Base-by-base conservation (phyloP, 176 grass and related monocot genomes). In the Poa annua region DNA sequence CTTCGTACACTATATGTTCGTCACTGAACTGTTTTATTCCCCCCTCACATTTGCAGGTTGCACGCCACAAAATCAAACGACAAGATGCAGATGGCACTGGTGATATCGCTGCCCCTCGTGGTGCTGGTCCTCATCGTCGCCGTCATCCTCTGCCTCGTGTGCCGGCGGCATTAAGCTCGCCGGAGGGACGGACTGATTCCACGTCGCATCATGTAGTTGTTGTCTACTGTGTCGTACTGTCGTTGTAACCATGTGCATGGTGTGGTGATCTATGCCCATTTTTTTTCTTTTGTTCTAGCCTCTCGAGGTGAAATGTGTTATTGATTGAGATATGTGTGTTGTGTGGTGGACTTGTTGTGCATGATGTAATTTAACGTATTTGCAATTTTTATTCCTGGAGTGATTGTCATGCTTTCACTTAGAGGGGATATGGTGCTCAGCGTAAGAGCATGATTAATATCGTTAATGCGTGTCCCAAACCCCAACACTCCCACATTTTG, bases 41-140 rank as follows among this genome's bases (percentile, higher is more conserved):
- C 35, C 1, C 35, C 5, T 49, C 35, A 36, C 5, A 36, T 36
- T 6, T 36, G 35, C 35, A 36, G 35, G 35, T 36, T 36, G 35
- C 35, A 29, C 29, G 29, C 6, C 66, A 2, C 2, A 42, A 39
- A 11, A 69, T 1, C 36, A 69, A 4, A 19, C 38, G 11, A 39
- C 66, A 71, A 47, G 50, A 94, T 94, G 92, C 68, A 94, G 71
- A 11, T 94, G 39, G 92, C 91, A 76, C 83, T 89, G 75, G 80
- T 94, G 80, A 94, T 94, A 86, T 94, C 89, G 74, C 79, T 94
- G 86, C 92, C 92, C n/a, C 82, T 94, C 10, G 59, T 94, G 67
- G 85, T 68, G 22, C 72, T 94, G 41, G 45, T 77, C 64, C 17
- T 94, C 25, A 78, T 94, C 68, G 12, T 91, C 87, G 79, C 84